Percentiles rank a stretch among this genome's conserved stretches.
Evolutionary conservation across 768 basidiomycete species (phyloP).

Genomic region (Boletus subcaerulescens): DNA sequence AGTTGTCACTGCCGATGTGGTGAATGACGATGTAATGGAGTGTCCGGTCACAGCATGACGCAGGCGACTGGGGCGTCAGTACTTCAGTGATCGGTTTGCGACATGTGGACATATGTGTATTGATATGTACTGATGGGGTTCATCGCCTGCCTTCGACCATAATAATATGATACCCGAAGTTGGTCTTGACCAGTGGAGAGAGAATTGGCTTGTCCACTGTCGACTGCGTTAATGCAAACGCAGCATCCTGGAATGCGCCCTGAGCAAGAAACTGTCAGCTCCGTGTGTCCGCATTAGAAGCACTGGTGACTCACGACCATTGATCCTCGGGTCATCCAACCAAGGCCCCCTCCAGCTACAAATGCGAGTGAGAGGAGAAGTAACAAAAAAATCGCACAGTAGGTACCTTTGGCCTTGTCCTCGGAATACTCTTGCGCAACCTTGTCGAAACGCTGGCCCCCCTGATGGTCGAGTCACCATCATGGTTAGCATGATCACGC

Average conservation of each 20-base stretch:
- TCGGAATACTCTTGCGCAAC: slow-evolving; percentile 89
- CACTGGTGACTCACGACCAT: slow-evolving; percentile 59
- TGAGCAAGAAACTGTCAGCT: slow-evolving; percentile 23
- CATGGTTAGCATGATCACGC: background rate
- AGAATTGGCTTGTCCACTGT: slow-evolving; percentile 73
- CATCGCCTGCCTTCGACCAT: slow-evolving; percentile 84
- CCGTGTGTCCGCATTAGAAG: background rate
- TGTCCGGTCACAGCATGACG: slow-evolving; percentile 21
- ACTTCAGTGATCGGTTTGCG: background rate
- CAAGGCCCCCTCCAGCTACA: slow-evolving; percentile 78
- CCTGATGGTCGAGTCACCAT: slow-evolving; percentile 38
- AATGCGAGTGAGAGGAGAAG: background rate
- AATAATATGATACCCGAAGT: slow-evolving; percentile 85
- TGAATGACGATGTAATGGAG: slow-evolving; percentile 33
- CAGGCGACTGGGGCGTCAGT: background rate
- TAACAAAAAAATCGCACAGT: background rate
- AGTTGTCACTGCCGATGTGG: slow-evolving; percentile 31
- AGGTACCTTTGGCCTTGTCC: slow-evolving; percentile 80
- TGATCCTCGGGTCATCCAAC: slow-evolving; percentile 84
- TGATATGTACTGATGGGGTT: slow-evolving; percentile 18
- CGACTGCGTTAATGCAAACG: slow-evolving; percentile 76
- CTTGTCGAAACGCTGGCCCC: slow-evolving; percentile 81
- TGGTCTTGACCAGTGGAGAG: slow-evolving; percentile 77
- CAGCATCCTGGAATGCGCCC: slow-evolving; percentile 83
- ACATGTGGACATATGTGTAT: slow-evolving; percentile 16